phyloP scores from a whole-genome alignment of 192 early-diverging fungal species.

The Podila minutissima region DNA sequence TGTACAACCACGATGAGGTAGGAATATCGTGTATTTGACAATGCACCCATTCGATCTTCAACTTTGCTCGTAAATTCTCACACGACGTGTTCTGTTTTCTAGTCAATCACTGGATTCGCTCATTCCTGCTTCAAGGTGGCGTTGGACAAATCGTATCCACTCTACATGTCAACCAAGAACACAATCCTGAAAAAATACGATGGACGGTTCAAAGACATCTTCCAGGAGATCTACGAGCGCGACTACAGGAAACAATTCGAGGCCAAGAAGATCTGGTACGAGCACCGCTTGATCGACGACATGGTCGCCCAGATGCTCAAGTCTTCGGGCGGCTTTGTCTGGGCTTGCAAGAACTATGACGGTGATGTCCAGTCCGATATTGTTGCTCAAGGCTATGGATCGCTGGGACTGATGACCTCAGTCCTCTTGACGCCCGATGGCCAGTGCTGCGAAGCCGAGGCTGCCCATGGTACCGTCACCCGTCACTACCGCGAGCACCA shows the following conservation, averaged over 20 bases:
- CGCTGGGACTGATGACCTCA: constrained; percentile 96
- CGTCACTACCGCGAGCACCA: constrained; percentile 97
- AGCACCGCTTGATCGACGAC: constrained; percentile 98
- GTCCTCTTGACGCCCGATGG: constrained; percentile 94
- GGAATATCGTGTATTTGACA: background rate
- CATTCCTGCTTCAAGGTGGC: constrained; percentile 95
- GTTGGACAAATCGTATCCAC: constrained; percentile 86
- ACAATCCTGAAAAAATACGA: constrained; percentile 98
- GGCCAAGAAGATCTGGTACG: constrained; percentile 90
- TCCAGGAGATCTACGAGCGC: constrained; percentile 86
- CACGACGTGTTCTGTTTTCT: background rate
- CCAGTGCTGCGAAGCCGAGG: constrained; percentile 92
- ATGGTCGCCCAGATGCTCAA: constrained; percentile 99
- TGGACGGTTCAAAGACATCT: constrained; percentile 99
- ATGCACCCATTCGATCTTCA: background rate
- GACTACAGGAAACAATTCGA: constrained; percentile 87
- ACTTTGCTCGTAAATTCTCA: background rate
- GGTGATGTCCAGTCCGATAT: constrained; percentile 97
- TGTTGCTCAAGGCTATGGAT: constrained; percentile 96
- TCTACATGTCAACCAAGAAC: constrained; percentile 97
- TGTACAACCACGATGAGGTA: constrained; percentile 92
- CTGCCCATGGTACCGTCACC: constrained; percentile 97
- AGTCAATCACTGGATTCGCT: constrained; percentile 95
- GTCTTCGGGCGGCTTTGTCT: constrained; percentile 92
- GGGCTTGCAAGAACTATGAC: constrained; percentile 96